Evolutionary conservation across 495 filamentous ascomycete genomes (phyloP).

Genomic region (Lasiosphaeria ovina): DNA sequence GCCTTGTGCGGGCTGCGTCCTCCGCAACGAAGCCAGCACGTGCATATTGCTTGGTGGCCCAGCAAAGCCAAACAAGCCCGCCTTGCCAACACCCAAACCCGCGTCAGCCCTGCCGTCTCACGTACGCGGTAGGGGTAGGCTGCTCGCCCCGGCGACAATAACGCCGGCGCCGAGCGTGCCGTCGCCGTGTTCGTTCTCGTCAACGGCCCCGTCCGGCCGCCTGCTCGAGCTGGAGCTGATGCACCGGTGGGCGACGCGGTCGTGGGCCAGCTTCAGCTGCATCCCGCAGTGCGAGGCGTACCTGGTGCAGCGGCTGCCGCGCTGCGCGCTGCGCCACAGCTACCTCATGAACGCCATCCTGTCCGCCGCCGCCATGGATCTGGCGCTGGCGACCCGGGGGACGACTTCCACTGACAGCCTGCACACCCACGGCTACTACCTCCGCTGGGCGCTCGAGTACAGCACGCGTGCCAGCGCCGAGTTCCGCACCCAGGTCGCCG

Average conservation of each 20-base stretch:
- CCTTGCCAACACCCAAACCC: neutral
- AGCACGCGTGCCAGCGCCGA: slow-evolving; percentile 2
- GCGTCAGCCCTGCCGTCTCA: too few relatives aligned
- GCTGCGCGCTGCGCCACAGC: slow-evolving; percentile 3
- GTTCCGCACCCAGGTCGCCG: slow-evolving; percentile 2
- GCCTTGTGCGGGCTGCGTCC: slow-evolving; percentile 8
- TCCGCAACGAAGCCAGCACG: neutral
- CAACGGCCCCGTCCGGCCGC: neutral
- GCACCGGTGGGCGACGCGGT: slow-evolving; percentile 10
- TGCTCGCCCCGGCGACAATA: neutral
- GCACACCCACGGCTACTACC: neutral
- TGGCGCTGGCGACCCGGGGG: neutral
- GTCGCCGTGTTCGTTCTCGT: neutral
- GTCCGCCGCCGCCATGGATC: slow-evolving; percentile 7
- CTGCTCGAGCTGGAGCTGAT: slow-evolving; percentile 13
- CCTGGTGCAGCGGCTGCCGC: slow-evolving; percentile 7
- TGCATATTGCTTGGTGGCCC: neutral
- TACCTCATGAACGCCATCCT: slow-evolving; percentile 12
- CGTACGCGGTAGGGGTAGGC: neutral
- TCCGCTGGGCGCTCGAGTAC: slow-evolving; percentile 3
- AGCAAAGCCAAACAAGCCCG: neutral
- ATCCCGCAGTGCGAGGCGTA: slow-evolving; percentile 13
- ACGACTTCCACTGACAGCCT: neutral
- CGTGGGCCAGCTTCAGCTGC: slow-evolving; percentile 4
- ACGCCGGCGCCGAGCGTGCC: neutral